phyloP scores from a whole-genome alignment of 345 rosid species.

The Trapa incisa region DNA sequence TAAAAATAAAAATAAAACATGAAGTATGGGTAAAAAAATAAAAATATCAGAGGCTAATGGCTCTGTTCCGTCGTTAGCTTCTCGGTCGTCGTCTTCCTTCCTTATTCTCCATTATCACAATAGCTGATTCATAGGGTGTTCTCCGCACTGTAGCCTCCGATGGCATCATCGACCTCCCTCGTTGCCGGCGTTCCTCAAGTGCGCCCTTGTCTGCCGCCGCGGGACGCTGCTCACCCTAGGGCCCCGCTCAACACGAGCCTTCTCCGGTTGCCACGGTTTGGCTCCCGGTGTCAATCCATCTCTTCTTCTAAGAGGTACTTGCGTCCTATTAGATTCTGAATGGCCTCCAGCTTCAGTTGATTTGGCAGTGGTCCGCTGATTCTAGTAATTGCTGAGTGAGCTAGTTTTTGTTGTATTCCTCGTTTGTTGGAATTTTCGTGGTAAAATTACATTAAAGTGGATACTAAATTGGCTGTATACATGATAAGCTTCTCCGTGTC shows the following conservation, averaged over 20 bases:
- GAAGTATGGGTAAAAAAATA: neutral
- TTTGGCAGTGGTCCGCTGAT: neutral
- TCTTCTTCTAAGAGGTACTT: conserved; percentile 10
- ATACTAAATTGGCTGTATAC: neutral
- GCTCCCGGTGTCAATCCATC: conserved; percentile 7
- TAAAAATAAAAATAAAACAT: neutral
- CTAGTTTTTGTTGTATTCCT: neutral
- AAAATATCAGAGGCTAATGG: neutral
- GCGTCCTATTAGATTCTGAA: neutral
- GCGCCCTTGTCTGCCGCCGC: conserved; percentile 6
- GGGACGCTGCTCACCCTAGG: conserved; percentile 2
- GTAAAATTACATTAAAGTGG: neutral
- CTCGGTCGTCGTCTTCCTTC: neutral
- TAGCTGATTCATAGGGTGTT: neutral
- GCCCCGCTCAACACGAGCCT: neutral
- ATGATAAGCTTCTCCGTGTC: neutral
- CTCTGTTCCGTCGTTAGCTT: neutral
- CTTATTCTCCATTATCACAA: neutral
- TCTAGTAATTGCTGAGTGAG: neutral
- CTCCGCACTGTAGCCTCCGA: neutral
- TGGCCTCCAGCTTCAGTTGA: neutral
- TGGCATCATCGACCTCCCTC: conserved; percentile 15
- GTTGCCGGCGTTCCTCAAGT: conserved; percentile 13
- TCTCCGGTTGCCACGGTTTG: conserved; percentile 4
- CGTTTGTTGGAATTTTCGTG: neutral